Conservation (phyloP, 78 protist species). For the Ministeria vibrans region DNA sequence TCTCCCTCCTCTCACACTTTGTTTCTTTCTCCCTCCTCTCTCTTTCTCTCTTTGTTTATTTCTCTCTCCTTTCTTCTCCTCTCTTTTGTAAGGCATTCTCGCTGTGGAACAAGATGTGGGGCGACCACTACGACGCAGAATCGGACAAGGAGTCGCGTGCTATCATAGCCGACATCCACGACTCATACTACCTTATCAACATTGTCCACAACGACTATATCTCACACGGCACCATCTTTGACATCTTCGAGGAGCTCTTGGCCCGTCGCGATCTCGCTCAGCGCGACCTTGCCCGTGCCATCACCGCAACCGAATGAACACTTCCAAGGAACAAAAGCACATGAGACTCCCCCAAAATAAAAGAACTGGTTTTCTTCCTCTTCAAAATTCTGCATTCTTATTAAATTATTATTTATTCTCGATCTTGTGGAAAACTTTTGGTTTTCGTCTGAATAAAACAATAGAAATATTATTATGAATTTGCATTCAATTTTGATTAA, state of each 20-base stretch:
- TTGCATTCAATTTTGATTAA: too few relatives aligned
- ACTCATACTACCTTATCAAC: slow-evolving; percentile 58
- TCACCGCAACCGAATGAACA: too few relatives aligned
- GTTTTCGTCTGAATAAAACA: too few relatives aligned
- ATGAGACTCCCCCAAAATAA: too few relatives aligned
- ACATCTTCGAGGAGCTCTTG: slow-evolving; percentile 12
- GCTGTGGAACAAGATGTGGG: slow-evolving; percentile 76
- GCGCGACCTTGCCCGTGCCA: too few relatives aligned
- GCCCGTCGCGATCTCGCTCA: too few relatives aligned
- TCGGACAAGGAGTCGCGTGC: neutral
- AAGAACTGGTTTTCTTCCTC: too few relatives aligned
- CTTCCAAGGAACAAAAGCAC: too few relatives aligned
- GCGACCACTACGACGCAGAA: slow-evolving; percentile 27
- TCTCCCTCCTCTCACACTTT: neutral
- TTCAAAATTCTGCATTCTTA: too few relatives aligned
- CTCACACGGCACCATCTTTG: slow-evolving; percentile 59
- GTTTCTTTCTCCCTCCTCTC: neutral
- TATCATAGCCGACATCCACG: neutral
- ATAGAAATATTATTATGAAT: too few relatives aligned
- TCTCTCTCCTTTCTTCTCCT: neutral
- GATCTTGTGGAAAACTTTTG: too few relatives aligned
- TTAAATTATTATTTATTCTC: too few relatives aligned
- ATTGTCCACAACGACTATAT: slow-evolving; percentile 86
- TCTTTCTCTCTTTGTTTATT: neutral
- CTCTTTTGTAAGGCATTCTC: slow-evolving; percentile 64